These are phyloP conservation scores for Triadica sebifera DNA, from an alignment of 345 rosid species.

Conservation along the genomic window DNA sequence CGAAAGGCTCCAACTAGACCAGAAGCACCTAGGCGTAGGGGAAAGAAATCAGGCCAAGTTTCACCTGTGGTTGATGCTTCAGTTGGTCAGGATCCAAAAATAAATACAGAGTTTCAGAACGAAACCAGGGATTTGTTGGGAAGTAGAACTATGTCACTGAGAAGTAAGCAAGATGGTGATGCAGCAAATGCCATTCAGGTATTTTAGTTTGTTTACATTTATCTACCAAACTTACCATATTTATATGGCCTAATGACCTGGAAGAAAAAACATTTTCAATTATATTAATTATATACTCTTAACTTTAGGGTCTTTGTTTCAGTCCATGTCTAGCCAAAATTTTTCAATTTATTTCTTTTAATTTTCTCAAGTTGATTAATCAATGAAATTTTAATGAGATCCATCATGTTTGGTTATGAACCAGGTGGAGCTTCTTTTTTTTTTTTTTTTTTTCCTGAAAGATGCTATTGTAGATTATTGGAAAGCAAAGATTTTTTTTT, in stretches of 20 bases:
- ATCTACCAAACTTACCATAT: not conserved
- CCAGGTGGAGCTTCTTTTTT: too few species aligned
- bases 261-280: not conserved
- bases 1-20: slow-evolving; percentile 38
- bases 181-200: slow-evolving; percentile 38
- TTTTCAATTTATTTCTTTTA: not conserved
- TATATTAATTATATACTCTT: not conserved
- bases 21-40: slow-evolving; percentile 43
- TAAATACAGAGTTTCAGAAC: slow-evolving; percentile 26
- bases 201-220: slow-evolving; percentile 1
- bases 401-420: not conserved
- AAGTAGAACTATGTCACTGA: slow-evolving; percentile 24
- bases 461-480: too few species aligned
- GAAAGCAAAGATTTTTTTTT: too few species aligned
- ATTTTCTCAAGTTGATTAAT: not conserved
- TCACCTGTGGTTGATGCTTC: slow-evolving; percentile 31
- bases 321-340: not conserved
- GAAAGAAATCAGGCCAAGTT: slow-evolving; percentile 36
- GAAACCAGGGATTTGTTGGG: slow-evolving; percentile 29
- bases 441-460: too few species aligned
- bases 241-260: not conserved
- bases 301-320: not conserved
- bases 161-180: slow-evolving; percentile 43
- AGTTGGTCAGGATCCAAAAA: slow-evolving; percentile 29
- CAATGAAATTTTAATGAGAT: not conserved